Percentiles rank a stretch among this genome's conserved stretches.
Conservation (phyloP, 164 flowering plant species). For the Aristolochia fimbriata region DNA sequence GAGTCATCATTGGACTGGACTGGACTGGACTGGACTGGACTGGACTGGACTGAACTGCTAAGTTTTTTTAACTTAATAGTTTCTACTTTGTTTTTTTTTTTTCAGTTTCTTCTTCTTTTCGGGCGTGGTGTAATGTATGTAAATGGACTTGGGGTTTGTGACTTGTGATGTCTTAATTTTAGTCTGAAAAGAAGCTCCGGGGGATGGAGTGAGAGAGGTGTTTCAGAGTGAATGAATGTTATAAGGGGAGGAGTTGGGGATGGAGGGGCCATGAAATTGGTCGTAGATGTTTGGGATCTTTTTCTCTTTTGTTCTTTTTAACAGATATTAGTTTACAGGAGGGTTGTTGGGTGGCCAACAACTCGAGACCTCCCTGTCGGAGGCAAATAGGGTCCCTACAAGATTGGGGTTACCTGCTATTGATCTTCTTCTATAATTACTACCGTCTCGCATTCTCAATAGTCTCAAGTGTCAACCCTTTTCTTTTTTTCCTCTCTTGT, state of each 20-base stretch:
- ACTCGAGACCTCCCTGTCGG: constrained; percentile 1
- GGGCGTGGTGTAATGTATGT: neutral
- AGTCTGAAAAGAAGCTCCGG: neutral
- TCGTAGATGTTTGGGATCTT: neutral
- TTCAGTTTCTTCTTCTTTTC: neutral
- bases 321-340: neutral
- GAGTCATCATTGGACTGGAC: no score
- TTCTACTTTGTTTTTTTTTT: neutral
- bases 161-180: neutral
- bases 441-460: neutral
- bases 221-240: no score
- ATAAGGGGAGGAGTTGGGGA: neutral
- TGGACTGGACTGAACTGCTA: no score
- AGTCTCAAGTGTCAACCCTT: neutral
- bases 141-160: neutral
- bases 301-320: neutral
- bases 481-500: no score
- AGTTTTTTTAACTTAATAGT: no score
- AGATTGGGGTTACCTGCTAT: neutral
- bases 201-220: neutral
- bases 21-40: no score
- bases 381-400: neutral
- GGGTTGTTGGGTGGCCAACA: constrained; percentile 6
- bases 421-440: neutral
- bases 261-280: neutral